Percentiles rank a stretch among this genome's conserved stretches.
phyloP scores from a whole-genome alignment of 2,329 filamentous ascomycete genomes.

The Hymenoscyphus repandus region DNA sequence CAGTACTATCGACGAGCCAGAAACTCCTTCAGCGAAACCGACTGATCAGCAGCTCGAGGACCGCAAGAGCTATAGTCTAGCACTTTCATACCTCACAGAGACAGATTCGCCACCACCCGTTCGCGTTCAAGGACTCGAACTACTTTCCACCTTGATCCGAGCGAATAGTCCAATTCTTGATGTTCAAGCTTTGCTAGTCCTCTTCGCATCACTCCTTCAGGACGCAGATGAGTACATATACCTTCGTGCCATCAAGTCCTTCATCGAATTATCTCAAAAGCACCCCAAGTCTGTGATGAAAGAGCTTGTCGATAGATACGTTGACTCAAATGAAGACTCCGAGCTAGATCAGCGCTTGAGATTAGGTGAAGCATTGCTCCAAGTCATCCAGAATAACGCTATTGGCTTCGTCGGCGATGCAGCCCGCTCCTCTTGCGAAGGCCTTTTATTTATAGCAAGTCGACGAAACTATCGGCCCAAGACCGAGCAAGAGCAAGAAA shows the following conservation, averaged over 20 bases:
- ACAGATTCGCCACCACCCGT: constrained; percentile 60
- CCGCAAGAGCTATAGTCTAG: constrained; percentile 55
- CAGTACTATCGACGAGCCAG: constrained; percentile 44
- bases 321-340: constrained; percentile 55
- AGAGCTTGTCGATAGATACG: constrained; percentile 62
- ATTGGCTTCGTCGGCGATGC: constrained; percentile 49
- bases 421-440: constrained; percentile 48
- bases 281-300: constrained; percentile 58
- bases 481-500: constrained; percentile 50
- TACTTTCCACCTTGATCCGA: constrained; percentile 53
- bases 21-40: constrained; percentile 26
- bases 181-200: constrained; percentile 57
- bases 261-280: constrained; percentile 51
- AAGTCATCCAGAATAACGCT: constrained; percentile 57
- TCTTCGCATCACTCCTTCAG: constrained; percentile 58
- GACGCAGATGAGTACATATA: constrained; percentile 70
- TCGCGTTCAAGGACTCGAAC: constrained; percentile 58
- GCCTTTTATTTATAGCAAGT: constrained; percentile 58
- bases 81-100: constrained; percentile 58
- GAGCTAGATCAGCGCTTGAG: constrained; percentile 60
- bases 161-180: constrained; percentile 55
- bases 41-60: constrained; percentile 48
- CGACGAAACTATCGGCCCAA: constrained; percentile 57
- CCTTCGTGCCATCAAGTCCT: constrained; percentile 59
- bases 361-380: constrained; percentile 62